These are phyloP conservation scores for Cladophialophora bantiana DNA, from an alignment of 2,329 filamentous ascomycete genomes.

Conservation along the genomic window DNA sequence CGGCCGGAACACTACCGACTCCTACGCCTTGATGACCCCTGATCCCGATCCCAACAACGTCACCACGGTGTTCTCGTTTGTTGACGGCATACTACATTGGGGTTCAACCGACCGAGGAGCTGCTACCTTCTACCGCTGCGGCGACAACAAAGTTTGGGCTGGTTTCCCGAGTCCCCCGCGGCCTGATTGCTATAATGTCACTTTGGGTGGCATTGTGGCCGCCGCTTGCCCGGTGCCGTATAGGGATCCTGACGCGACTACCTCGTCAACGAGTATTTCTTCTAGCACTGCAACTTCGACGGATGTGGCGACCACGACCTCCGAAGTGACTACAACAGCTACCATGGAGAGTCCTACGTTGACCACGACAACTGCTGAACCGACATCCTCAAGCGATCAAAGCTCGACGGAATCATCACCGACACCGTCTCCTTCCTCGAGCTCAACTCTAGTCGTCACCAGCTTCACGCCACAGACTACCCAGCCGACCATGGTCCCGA, in stretches of 20 bases:
- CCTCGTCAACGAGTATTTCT: background rate
- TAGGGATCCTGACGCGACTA: constrained; percentile 14
- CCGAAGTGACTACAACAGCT: constrained; percentile 11
- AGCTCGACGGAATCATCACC: constrained; percentile 10
- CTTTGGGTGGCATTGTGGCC: constrained; percentile 35
- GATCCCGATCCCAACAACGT: constrained; percentile 32
- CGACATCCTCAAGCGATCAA: constrained; percentile 8
- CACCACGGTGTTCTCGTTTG: constrained; percentile 31
- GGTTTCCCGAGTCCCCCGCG: constrained; percentile 35
- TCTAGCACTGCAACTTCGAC: background rate
- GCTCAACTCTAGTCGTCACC: background rate
- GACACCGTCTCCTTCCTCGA: constrained; percentile 9
- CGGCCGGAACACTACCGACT: constrained; percentile 35
- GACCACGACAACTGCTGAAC: constrained; percentile 16
- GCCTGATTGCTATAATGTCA: constrained; percentile 31
- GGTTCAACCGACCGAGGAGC: constrained; percentile 28
- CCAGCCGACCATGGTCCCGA: background rate
- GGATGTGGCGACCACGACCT: constrained; percentile 13
- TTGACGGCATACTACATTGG: constrained; percentile 36
- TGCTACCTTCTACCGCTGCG: constrained; percentile 36
- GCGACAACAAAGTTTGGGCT: constrained; percentile 30
- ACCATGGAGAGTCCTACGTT: background rate
- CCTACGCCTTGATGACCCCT: constrained; percentile 22
- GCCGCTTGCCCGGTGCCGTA: constrained; percentile 28
- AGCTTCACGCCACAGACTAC: constrained; percentile 2